A percentile compares a stretch with the other conserved stretches of the same genome.
phyloP scores from a whole-genome alignment of 352 stramenopile species.

The Globisporangium paroecandrum region DNA sequence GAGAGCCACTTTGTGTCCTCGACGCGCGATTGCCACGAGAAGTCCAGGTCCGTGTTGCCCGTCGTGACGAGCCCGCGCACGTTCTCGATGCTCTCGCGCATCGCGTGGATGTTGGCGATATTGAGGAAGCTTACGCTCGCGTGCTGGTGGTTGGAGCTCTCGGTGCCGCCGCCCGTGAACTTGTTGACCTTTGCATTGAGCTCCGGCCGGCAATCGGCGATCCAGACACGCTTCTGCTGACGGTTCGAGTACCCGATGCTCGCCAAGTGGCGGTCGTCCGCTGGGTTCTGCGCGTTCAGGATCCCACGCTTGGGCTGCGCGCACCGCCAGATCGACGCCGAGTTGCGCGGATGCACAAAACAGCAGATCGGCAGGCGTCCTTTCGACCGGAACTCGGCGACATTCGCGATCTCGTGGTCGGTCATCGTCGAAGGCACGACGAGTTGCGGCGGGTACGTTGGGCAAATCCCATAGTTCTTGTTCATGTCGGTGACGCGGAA shows the following conservation, averaged over 20 bases:
- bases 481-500: conserved; percentile 72
- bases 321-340: conserved; percentile 77
- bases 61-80: conserved; percentile 47
- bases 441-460: conserved; percentile 76
- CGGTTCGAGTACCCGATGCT: conserved; percentile 46
- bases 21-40: conserved; percentile 55
- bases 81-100: conserved; percentile 83
- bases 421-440: conserved; percentile 64
- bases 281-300: conserved; percentile 63
- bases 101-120: conserved; percentile 93
- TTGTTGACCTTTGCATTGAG: conserved; percentile 90
- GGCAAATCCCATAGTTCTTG: conserved; percentile 60
- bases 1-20: conserved; percentile 83
- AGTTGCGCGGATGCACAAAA: conserved; percentile 68
- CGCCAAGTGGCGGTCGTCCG: conserved; percentile 75
- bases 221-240: conserved; percentile 64
- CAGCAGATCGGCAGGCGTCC: conserved; percentile 79
- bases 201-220: conserved; percentile 88
- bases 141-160: conserved; percentile 77
- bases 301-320: conserved; percentile 86
- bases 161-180: conserved; percentile 85
- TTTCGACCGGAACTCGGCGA: conserved; percentile 82
- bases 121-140: conserved; percentile 82
- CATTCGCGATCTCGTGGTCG: conserved; percentile 57
- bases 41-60: conserved; percentile 51